Conservation (phyloP, 345 rosid species). For the Ailanthus altissimus region DNA sequence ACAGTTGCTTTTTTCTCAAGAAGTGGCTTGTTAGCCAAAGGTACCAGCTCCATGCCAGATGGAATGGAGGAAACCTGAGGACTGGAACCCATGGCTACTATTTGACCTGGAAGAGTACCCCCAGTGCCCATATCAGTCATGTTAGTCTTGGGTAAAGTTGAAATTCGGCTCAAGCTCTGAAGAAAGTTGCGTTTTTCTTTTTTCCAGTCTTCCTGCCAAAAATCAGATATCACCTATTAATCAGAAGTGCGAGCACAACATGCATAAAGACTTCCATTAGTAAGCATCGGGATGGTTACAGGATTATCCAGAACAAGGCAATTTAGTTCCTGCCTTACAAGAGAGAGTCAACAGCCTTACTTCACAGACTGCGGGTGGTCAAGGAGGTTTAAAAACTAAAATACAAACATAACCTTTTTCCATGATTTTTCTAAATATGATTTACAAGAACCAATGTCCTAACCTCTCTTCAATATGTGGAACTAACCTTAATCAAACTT, state of each 20-base stretch:
- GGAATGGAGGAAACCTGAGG: constrained; percentile 57
- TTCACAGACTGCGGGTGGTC: not conserved
- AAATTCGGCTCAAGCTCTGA: constrained; percentile 88
- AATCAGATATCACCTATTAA: constrained; percentile 16
- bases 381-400: not conserved
- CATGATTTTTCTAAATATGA: not conserved
- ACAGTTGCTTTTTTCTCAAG: constrained; percentile 75
- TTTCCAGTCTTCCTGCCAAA: constrained; percentile 88
- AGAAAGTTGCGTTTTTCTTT: constrained; percentile 93
- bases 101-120: constrained; percentile 55
- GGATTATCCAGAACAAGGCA: not conserved
- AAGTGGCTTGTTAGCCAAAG: constrained; percentile 63
- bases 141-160: constrained; percentile 79
- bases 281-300: constrained; percentile 9
- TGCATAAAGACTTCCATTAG: constrained; percentile 13
- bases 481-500: not conserved
- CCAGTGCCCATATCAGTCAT: constrained; percentile 39
- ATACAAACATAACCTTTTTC: not conserved
- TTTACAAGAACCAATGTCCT: constrained; percentile 5
- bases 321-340: not conserved
- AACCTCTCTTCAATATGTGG: not conserved
- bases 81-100: constrained; percentile 57
- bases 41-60: constrained; percentile 58
- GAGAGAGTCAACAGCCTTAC: not conserved
- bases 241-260: constrained; percentile 15